Evolutionary conservation across 371 early-diverging fungal genomes (phyloP).

Genomic region (Rhizomucor miehei): DNA sequence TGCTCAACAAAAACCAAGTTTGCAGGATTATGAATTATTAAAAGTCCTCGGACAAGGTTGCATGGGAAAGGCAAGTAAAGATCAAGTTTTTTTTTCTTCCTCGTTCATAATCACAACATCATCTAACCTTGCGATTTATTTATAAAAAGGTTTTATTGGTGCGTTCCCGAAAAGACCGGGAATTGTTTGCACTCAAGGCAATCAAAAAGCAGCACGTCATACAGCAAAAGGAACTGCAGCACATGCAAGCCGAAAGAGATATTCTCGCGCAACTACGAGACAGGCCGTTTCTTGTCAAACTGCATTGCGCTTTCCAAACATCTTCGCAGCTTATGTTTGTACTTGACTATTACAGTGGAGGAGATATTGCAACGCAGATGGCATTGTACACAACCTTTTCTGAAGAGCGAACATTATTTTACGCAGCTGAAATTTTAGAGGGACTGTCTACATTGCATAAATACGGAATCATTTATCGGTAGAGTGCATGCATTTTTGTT

Average conservation of each 20-base stretch:
- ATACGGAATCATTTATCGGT: conserved; percentile 83
- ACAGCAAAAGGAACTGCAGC: conserved; percentile 57
- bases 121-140: not conserved
- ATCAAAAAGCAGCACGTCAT: conserved; percentile 68
- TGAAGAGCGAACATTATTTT: conserved; percentile 73
- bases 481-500: conserved; percentile 1
- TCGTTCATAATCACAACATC: no score
- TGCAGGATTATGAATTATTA: conserved; percentile 61
- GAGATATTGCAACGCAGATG: conserved; percentile 87
- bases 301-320: conserved; percentile 75
- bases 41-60: conserved; percentile 75
- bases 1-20: not conserved
- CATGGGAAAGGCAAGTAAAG: conserved; percentile 62
- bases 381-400: conserved; percentile 64
- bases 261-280: conserved; percentile 59
- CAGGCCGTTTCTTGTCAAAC: conserved; percentile 70
- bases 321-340: conserved; percentile 72
- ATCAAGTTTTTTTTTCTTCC: not conserved
- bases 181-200: conserved; percentile 68
- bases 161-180: conserved; percentile 43
- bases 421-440: conserved; percentile 85
- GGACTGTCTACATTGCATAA: conserved; percentile 85
- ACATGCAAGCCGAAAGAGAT: conserved; percentile 69
- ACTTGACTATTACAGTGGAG: conserved; percentile 78
- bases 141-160: conserved; percentile 55